Base-by-base conservation (phyloP, 1,284 basidiomycete genomes). In the Cryptococcus hybrid region DNA sequence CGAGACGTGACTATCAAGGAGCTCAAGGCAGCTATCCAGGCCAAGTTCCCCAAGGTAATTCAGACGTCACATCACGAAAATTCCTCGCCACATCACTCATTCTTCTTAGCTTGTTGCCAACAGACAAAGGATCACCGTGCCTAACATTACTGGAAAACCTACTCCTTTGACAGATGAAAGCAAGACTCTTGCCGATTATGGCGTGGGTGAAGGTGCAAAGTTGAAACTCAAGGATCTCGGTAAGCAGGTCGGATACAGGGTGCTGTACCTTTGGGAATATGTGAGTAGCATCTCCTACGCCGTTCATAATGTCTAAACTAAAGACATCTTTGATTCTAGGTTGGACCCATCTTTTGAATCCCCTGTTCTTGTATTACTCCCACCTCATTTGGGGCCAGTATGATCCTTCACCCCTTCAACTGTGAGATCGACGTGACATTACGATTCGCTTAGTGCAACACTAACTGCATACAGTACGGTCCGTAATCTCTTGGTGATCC, bases 281-380 rank as follows among this genome's bases (percentile, higher is more conserved):
- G 92, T 92, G 77, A 69, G 88, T 83, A 7, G 7, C 15, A 4
- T 35, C 24, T 24, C 24, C 24, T 24, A 24, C 24, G 24, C 24
- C 24, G 24, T 34, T 37, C 18, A 24, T 24, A 24, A 24, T 24
- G 24, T 24, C 24, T 51, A 7, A 18, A 15, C 24, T 42, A 7
- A 30, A 35, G 46, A 15, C 34, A 30, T 12, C 24, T 7, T 18
- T 35, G 24, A 24, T 15, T 8, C 13, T 62, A 95, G 92, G 80
- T 81, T 52, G 96, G 95, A 2, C 95, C 95, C 0, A 82, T 99
- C 54, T 62, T 97, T 88, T 99, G 67, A 94, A 98, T 76, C 92
- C 95, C 0, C 75, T 94, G 37, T 80, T 96, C 57, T 95, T 93
- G 78, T 80, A 86, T 69, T 83, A 88, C 63, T 75, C 72, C n/a